Evolutionary conservation across 345 rosid species (phyloP).

Genomic region (Gossypium arboreum): DNA sequence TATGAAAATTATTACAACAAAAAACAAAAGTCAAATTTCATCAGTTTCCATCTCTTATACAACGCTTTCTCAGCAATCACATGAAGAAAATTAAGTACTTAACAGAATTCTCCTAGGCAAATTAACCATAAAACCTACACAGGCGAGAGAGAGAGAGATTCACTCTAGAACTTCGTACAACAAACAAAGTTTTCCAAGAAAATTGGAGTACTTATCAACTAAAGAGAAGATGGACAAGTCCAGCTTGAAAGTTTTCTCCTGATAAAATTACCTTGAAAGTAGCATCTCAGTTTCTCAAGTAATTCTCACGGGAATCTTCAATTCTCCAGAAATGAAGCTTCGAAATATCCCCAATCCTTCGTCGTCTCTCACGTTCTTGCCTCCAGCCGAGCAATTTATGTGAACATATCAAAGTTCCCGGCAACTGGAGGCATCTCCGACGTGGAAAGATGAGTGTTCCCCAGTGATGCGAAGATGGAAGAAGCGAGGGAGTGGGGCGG

Average conservation of each 20-base stretch:
- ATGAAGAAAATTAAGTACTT: not conserved
- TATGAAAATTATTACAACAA: not conserved
- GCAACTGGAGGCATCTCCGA: conserved; percentile 26
- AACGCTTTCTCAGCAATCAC: conserved; percentile 3
- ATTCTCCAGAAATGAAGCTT: conserved; percentile 6
- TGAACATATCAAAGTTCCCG: conserved; percentile 12
- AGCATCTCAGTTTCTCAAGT: conserved; percentile 17
- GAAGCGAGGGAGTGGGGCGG: conserved; percentile 5
- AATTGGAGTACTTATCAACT: not conserved
- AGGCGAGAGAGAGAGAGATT: not conserved
- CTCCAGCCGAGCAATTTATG: conserved; percentile 1
- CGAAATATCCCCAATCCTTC: conserved; percentile 19
- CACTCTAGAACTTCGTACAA: not conserved
- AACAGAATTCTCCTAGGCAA: not conserved
- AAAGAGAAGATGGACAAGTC: not conserved
- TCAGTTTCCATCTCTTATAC: not conserved
- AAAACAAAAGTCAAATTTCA: not conserved
- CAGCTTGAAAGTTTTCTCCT: not conserved
- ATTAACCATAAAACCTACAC: not conserved
- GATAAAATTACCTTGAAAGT: conserved; percentile 20
- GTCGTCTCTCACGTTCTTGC: conserved; percentile 12
- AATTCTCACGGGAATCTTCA: conserved; percentile 23
- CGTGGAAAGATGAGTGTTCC: conserved; percentile 14
- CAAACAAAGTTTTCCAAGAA: not conserved
- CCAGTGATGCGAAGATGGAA: not conserved